Percentiles rank a stretch among this genome's conserved stretches.
These are phyloP conservation scores for Asterochloris erici DNA, from an alignment of 139 green algal genomes.

Conservation along the genomic window DNA sequence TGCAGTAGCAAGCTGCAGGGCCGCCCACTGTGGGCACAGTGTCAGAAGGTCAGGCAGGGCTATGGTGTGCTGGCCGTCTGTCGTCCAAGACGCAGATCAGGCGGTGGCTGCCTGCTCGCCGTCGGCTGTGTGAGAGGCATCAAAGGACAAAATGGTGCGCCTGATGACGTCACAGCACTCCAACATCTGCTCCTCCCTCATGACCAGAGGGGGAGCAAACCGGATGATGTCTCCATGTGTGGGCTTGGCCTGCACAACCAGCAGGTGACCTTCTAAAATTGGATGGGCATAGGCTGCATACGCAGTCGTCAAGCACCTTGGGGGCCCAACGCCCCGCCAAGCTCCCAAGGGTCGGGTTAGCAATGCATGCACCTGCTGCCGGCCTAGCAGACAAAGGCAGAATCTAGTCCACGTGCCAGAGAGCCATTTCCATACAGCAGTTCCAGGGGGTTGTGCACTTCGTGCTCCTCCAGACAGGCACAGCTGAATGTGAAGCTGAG, in stretches of 20 bases:
- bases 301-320: not conserved
- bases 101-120: not conserved
- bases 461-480: no score
- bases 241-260: slow-evolving; percentile 78
- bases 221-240: slow-evolving; percentile 93
- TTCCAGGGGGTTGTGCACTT: no score
- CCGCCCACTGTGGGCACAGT: no score
- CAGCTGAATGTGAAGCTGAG: not conserved
- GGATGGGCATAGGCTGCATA: not conserved
- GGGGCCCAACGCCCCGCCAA: not conserved
- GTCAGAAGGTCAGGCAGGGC: no score
- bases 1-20: no score
- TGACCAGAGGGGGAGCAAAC: slow-evolving; percentile 79
- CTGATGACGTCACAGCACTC: slow-evolving; percentile 74
- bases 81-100: not conserved
- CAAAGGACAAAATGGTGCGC: slow-evolving; percentile 49
- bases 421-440: no score
- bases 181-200: slow-evolving; percentile 71
- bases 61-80: no score
- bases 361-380: no score
- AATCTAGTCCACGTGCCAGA: no score
- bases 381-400: no score
- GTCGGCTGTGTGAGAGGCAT: slow-evolving; percentile 18
- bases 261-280: not conserved
- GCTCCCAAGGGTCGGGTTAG: no score